Evolutionary conservation across 345 rosid species (phyloP), one percentile per base, ranked within the genome.

Genomic region (Ceriops zippeliana): DNA sequence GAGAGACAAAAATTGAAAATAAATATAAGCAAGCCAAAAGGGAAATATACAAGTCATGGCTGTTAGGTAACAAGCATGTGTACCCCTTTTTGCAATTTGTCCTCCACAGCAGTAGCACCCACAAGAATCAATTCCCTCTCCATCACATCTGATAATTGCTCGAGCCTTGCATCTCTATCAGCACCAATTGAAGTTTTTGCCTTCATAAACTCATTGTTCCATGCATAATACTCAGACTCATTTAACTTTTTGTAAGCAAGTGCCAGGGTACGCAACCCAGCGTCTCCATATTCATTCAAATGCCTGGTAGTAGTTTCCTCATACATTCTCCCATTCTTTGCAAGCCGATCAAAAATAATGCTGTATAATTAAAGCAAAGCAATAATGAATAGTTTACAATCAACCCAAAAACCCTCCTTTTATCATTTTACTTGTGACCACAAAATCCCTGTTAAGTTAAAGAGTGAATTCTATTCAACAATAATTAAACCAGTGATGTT

Each of bases 11-110:
- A 62, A 72, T 54, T 37, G 54, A 37, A 70, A 68, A 6, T 76
- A 73, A 76, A 57, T 31, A 64, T 54, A 78, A 65, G 58, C 63
- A 70, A 66, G 65, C 26, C 60, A 69, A 68, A 63, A 51, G 15
- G 59, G 58, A 42, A 54, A 64, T 22, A 49, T 9, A 8, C 49
- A 71, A 20, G 61, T 4, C 51, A 72, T 57, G 62, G 31, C 31
- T 52, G 49, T 34, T 58, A 58, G 27, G 26, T 52, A 74, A 74
- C 54, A 46, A 69, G 52, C 17, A 69, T 15, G 2, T 71, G 52
- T 86, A 90, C 97, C 93, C 96, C 93, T 78, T 84, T 83, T 63
- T 89, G 97, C 68, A 91, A 75, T 71, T 87, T 91, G 83, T 89
- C 97, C 77, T 91, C 96, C 13, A 91, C 90, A 57, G 96, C 90